phyloP scores from a whole-genome alignment of 1,139 yeast genomes.

The Suhomyces anneliseae region DNA sequence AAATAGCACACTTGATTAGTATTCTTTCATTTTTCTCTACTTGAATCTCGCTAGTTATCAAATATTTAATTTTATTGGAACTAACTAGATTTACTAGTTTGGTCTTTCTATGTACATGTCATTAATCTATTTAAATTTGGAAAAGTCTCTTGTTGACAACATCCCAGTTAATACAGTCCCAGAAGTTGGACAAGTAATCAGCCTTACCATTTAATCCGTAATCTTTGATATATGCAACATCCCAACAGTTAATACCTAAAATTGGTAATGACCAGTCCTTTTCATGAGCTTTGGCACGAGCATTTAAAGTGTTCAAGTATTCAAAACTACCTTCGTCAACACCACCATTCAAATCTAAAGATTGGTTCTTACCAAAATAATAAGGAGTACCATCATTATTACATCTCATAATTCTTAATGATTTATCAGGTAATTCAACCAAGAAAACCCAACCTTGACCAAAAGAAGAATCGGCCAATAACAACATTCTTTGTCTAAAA shows the following conservation, averaged over 20 bases:
- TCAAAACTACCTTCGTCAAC: slow-evolving; percentile 55
- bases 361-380: slow-evolving; percentile 71
- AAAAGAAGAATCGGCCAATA: slow-evolving; percentile 50
- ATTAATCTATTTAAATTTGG: slow-evolving; percentile 28
- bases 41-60: too few species aligned
- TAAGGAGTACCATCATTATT: slow-evolving; percentile 93
- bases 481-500: slow-evolving; percentile 53
- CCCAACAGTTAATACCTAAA: slow-evolving; percentile 84
- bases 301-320: slow-evolving; percentile 46
- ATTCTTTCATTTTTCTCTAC: too few species aligned
- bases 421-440: slow-evolving; percentile 71
- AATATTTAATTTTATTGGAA: too few species aligned
- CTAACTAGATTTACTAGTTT: too few species aligned
- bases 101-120: slow-evolving; percentile 5
- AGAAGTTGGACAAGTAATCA: slow-evolving; percentile 70
- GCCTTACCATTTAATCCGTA: slow-evolving; percentile 79
- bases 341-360: slow-evolving; percentile 73
- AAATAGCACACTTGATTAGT: too few species aligned
- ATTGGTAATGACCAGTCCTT: slow-evolving; percentile 77
- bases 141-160: slow-evolving; percentile 67
- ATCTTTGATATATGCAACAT: slow-evolving; percentile 77
- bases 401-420: slow-evolving; percentile 60
- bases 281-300: slow-evolving; percentile 43
- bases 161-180: slow-evolving; percentile 86
- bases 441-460: slow-evolving; percentile 93